Percentiles rank a stretch among this genome's conserved stretches.
Evolutionary conservation across 257 asterid genomes (phyloP).

Genomic region (Nemophila menziesii): DNA sequence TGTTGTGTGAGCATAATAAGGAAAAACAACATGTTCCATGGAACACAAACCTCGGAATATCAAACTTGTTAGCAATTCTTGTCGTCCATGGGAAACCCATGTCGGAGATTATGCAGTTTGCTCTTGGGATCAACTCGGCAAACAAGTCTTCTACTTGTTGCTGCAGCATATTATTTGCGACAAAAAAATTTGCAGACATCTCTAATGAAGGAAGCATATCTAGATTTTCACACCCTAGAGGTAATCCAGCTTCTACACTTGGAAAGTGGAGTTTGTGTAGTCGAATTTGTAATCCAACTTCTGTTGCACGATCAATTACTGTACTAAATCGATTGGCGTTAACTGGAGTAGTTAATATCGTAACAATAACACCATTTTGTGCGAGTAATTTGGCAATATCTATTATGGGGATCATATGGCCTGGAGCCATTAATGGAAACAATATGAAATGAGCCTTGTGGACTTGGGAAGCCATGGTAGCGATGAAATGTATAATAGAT

Average conservation of each 20-base stretch:
- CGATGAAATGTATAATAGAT: no score
- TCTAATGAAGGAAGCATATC: slow-evolving; percentile 29
- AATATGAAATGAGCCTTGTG: slow-evolving; percentile 35
- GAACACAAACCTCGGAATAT: slow-evolving; percentile 36
- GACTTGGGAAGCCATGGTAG: slow-evolving; percentile 16
- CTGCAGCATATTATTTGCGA: slow-evolving; percentile 23
- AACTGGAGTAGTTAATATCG: slow-evolving; percentile 35
- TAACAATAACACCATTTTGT: slow-evolving; percentile 23
- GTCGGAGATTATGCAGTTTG: slow-evolving; percentile 42
- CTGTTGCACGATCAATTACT: slow-evolving; percentile 4
- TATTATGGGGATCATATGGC: slow-evolving; percentile 52
- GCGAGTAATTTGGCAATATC: slow-evolving; percentile 42
- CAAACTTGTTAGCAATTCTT: slow-evolving; percentile 17
- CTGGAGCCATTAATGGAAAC: slow-evolving; percentile 44
- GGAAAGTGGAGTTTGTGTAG: slow-evolving; percentile 37
- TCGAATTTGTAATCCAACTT: slow-evolving; percentile 19
- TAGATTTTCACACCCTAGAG: slow-evolving; percentile 49
- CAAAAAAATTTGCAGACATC: slow-evolving; percentile 16
- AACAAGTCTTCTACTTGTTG: slow-evolving; percentile 26
- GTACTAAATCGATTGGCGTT: slow-evolving; percentile 30
- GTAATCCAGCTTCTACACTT: slow-evolving; percentile 34
- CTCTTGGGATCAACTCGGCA: slow-evolving; percentile 22
- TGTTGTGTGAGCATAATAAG: slow-evolving; percentile 16
- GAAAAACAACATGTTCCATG: slow-evolving; percentile 57
- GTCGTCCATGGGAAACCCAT: slow-evolving; percentile 40